Percentiles rank a stretch among this genome's conserved stretches.
Conservation (phyloP, 2,329 filamentous ascomycete species). For the Cladosporium cucumerinum region DNA sequence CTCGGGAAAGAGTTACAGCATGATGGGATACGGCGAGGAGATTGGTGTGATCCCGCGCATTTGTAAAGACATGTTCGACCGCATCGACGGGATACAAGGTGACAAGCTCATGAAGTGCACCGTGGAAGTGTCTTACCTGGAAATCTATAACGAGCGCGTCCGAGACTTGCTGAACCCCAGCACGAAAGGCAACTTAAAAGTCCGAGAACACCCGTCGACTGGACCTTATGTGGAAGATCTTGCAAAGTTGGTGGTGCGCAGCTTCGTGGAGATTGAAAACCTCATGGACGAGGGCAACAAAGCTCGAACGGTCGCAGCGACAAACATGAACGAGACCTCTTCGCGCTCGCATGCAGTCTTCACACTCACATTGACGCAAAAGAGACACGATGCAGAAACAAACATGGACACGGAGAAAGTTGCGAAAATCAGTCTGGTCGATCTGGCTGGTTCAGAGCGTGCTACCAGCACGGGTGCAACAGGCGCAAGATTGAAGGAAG, state of each 20-base stretch:
- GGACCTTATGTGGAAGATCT: conserved; percentile 98
- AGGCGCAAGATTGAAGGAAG: conserved; percentile 90
- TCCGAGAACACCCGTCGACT: conserved; percentile 94
- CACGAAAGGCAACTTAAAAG: conserved; percentile 94
- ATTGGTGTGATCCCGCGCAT: conserved; percentile 94
- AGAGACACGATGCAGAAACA: conserved; percentile 83
- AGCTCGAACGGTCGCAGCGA: conserved; percentile 92
- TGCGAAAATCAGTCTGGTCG: conserved; percentile 95
- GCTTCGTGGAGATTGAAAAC: conserved; percentile 93
- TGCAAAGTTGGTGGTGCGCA: conserved; percentile 88
- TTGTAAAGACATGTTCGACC: conserved; percentile 94
- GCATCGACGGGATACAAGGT: conserved; percentile 66
- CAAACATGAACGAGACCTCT: conserved; percentile 99
- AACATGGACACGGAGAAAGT: conserved; percentile 98
- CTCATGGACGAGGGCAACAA: conserved; percentile 99
- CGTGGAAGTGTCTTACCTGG: conserved; percentile 95
- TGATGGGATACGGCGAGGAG: conserved; percentile 99
- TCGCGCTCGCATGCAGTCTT: conserved; percentile 98
- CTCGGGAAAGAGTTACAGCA: conserved; percentile 97
- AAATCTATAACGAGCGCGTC: conserved; percentile 98
- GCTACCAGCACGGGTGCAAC: conserved; percentile 96
- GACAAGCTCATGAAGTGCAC: conserved; percentile 82
- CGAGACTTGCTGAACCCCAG: conserved; percentile 91
- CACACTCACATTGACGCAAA: conserved; percentile 92
- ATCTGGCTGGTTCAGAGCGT: conserved; percentile 95